Evolutionary conservation across 768 basidiomycete genomes (phyloP), one percentile per base, ranked within the genome.

Genomic region (Russula olivacea): DNA sequence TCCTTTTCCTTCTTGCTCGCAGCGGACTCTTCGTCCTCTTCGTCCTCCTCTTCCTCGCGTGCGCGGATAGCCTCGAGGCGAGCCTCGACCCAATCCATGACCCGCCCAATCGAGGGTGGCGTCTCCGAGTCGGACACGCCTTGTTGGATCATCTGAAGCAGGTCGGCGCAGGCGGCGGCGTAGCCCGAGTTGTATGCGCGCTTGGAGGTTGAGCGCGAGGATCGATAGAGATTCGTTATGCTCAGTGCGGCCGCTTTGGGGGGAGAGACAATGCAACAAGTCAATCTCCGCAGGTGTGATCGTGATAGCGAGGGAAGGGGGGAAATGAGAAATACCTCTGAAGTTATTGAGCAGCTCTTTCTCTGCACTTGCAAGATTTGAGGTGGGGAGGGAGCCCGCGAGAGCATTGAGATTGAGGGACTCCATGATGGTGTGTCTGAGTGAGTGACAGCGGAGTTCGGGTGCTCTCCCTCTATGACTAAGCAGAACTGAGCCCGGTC

Each of bases 51-150:
- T 58, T 92, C 90, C 58, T 89, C 87, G 49, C 84, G 78, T 1
- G 83, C 78, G 68, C 80, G 84, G 61, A 92, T 82, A 0, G 89
- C 90, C 25, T 92, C 90, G 48, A 91, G 73, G 61, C 91, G 77
- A 0, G 88, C 90, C 71, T 93, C 91, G 64, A 87, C 83, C 86
- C 89, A 92, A 69, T 92, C 89, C 85, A 92, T 83, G 55, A 93
- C 84, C 32, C 85, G 74, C 12, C 87, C 90, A 68, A 92, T 86
- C 47, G 86, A 86, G 32, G 77, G 72, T 63, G 80, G 64, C 45
- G 74, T 72, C 52, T 72, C 68, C 17, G 75, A 79, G 40, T 79
- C 80, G 28, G 89, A 90, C 63, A 92, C 88, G 50, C 88, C 88
- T 63, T 90, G 87, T 73, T 92, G 89, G 55, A 93, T 84, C 82